A percentile compares a stretch with the other conserved stretches of the same genome.
These are phyloP conservation scores for Carex parvula DNA, from an alignment of 176 grass and related monocot genomes.

Conservation along the genomic window DNA sequence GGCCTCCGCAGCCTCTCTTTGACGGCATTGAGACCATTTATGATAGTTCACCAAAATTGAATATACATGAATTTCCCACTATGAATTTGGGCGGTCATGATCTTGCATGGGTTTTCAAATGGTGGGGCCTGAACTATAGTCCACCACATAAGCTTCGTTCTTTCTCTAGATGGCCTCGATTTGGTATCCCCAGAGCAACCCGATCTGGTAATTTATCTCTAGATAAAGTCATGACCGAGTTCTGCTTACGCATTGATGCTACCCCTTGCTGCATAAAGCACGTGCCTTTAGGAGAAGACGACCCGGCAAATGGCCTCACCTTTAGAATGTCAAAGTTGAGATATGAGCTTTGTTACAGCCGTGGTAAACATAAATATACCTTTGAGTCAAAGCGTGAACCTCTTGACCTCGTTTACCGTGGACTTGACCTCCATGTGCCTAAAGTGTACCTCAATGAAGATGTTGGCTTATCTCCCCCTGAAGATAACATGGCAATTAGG, in stretches of 20 bases:
- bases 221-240: slow-evolving; percentile 98
- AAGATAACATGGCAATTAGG: slow-evolving; percentile 40
- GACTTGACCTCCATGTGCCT: slow-evolving; percentile 79
- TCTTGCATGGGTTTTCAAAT: slow-evolving; percentile 98
- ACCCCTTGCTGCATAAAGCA: slow-evolving; percentile 94
- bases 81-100: slow-evolving; percentile 99
- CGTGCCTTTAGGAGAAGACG: slow-evolving; percentile 75
- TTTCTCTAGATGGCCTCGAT: slow-evolving; percentile 94
- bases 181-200: slow-evolving; percentile 68
- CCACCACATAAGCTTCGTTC: slow-evolving; percentile 93
- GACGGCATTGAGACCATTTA: slow-evolving; percentile 44
- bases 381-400: slow-evolving; percentile 91
- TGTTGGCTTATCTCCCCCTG: slow-evolving; percentile 42
- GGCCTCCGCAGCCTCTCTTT: slow-evolving; percentile 43
- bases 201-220: slow-evolving; percentile 97
- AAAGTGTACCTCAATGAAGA: slow-evolving; percentile 78
- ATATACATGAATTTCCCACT: slow-evolving; percentile 57
- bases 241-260: slow-evolving; percentile 89
- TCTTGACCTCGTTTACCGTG: slow-evolving; percentile 96
- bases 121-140: slow-evolving; percentile 96
- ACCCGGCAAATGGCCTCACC: slow-evolving; percentile 87
- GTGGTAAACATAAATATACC: slow-evolving; percentile 95
- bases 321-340: slow-evolving; percentile 99
- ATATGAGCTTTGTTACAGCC: slow-evolving; percentile 93
- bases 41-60: slow-evolving; percentile 44